Evolutionary conservation across 306 rosid species (phyloP).

Genomic region (Dicorynia guianensis): DNA sequence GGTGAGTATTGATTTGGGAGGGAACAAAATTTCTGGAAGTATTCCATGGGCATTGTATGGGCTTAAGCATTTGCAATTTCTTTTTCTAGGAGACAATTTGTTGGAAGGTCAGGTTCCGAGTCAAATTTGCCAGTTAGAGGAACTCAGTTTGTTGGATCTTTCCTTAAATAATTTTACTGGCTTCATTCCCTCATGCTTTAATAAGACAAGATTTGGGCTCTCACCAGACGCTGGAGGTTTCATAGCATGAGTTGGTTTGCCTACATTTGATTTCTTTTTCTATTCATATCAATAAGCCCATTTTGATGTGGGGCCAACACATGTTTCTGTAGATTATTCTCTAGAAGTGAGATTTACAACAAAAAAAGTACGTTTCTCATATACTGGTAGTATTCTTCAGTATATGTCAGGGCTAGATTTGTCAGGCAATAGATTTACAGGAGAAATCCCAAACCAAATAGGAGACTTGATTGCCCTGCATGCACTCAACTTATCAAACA

Average conservation of each 20-base stretch:
- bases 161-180: not conserved
- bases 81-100: no score
- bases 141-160: not conserved
- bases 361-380: not conserved
- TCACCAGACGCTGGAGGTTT: no score
- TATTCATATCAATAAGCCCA: no score
- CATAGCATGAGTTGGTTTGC: no score
- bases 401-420: constrained; percentile 27
- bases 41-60: no score
- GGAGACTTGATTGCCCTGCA: not conserved
- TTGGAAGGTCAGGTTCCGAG: no score
- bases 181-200: not conserved
- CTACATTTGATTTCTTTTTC: no score
- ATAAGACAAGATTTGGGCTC: not conserved
- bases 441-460: not conserved
- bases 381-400: not conserved
- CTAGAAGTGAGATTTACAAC: not conserved
- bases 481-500: constrained; percentile 33
- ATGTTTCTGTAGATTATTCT: not conserved
- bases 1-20: no score
- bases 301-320: accelerated
- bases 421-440: not conserved
- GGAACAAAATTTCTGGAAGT: no score
- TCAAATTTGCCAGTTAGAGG: no score
- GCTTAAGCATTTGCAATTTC: no score